Conservation (phyloP, 495 filamentous ascomycete genomes). For the Neurospora sp. region DNA sequence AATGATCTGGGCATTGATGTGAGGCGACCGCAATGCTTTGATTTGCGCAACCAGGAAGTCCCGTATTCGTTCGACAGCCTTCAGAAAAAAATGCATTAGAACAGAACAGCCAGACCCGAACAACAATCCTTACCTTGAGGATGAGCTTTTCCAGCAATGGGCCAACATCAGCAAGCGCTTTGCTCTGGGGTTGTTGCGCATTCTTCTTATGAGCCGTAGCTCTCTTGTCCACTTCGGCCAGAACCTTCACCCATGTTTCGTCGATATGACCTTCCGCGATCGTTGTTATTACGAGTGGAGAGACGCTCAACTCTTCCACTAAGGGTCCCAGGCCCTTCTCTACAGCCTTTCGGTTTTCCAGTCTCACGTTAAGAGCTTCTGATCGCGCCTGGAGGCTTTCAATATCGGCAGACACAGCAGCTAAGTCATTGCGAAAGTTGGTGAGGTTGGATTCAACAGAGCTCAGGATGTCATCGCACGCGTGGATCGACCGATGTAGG, state of each 20-base stretch:
- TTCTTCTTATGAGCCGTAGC: conserved; percentile 57
- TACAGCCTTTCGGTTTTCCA: conserved; percentile 81
- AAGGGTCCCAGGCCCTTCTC: conserved; percentile 82
- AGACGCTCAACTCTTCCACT: conserved; percentile 83
- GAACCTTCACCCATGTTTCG: conserved; percentile 74
- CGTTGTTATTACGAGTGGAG: conserved; percentile 68
- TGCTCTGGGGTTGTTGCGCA: conserved; percentile 51
- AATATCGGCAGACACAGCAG: conserved; percentile 85
- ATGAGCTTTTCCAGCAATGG: conserved; percentile 76
- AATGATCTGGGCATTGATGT: conserved; percentile 91
- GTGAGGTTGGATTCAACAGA: conserved; percentile 88
- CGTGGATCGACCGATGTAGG: conserved; percentile 76
- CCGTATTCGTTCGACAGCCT: conserved; percentile 87
- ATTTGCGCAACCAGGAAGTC: conserved; percentile 92
- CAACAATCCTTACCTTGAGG: conserved; percentile 50
- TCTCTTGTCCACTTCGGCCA: conserved; percentile 76
- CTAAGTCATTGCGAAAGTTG: conserved; percentile 86
- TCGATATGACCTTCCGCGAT: conserved; percentile 86
- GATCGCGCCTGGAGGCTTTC: conserved; percentile 86
- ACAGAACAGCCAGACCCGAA: neutral
- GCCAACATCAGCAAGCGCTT: conserved; percentile 71
- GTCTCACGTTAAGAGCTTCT: conserved; percentile 67
- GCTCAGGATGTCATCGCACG: conserved; percentile 86
- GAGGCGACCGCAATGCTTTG: conserved; percentile 82
- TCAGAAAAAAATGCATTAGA: conserved; percentile 1